Base-by-base conservation (phyloP, 306 rosid species). In the Malus asiatica region DNA sequence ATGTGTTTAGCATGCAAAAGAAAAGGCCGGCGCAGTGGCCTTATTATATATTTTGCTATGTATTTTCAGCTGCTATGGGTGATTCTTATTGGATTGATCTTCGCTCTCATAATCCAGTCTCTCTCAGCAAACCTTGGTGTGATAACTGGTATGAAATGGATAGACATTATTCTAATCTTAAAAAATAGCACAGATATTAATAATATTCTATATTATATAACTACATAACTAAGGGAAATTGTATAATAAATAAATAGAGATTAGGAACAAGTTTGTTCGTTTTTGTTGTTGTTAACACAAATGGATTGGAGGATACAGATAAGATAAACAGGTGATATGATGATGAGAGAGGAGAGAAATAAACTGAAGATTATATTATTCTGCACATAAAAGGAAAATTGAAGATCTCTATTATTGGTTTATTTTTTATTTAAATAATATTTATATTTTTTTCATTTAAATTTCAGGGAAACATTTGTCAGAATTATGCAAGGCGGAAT, bases 101-200 rank as follows among this genome's bases (percentile, higher is more conserved):
- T 94, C 81, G 96, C 97, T 0, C 95, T 91, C 74, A 89, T 94
- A 20, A 91, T 94, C 64, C 98, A 94, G 55, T 94, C 98, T 2
- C 87, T 94, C 2, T 84, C 98, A 44, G 97, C 98, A 66, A 94
- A 94, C 80, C 98, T 94, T 53, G 96, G 98, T 6, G 98, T 94
- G 33, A 82, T 74, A 73, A 91, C 98, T 0, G 97, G 97, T 91
- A 79, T 32, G 53, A 20, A 44, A 62, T n/a, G 5, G 27, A 48
- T 8, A 13, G 33, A 9, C 11, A 27, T 22, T 61, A 61, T 32
- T 25, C 19, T 62, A 64, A 52, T 48, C 55, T 30, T 45, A 46
- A 52, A 58, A n/a, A 22, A 58, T 22, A 22, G 63, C 63, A 58
- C 55, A 48, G 8, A 48, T 48, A 48, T 14, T 48, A 48, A 48